These are phyloP conservation scores for Brassica balearica DNA, from an alignment of 441 rosid genomes.

Conservation along the genomic window DNA sequence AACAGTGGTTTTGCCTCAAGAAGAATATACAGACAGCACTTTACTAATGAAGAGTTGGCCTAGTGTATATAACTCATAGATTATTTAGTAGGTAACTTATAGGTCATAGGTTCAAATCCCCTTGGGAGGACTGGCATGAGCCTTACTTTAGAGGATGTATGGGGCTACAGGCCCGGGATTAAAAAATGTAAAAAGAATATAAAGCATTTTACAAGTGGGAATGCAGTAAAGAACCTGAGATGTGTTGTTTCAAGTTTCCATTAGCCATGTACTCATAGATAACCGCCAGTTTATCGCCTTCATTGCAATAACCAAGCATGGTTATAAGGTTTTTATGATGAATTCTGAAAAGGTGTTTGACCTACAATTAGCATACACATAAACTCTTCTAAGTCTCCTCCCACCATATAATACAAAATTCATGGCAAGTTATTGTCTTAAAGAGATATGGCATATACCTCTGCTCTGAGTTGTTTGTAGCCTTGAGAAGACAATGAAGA, in stretches of 20 bases:
- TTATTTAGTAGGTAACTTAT: not conserved
- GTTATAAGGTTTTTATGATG: conserved; percentile 52
- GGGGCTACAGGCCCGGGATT: too few relatives aligned
- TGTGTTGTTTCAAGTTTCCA: conserved; percentile 48
- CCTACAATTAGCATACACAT: conserved; percentile 42
- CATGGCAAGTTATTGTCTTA: not conserved
- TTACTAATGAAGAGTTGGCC: not conserved
- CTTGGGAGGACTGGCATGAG: not conserved
- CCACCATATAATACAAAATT: not conserved
- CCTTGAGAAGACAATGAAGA: conserved; percentile 51
- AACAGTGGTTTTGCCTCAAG: conserved; percentile 10
- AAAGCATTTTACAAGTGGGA: not conserved
- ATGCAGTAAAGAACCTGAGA: conserved; percentile 41
- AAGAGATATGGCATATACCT: conserved; percentile 34
- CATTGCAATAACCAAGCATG: conserved; percentile 57
- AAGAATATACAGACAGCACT: not conserved
- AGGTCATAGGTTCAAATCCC: not conserved
- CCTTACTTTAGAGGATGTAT: not conserved
- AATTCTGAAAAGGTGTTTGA: conserved; percentile 51
- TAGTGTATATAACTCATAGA: not conserved
- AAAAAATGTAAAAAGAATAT: not conserved
- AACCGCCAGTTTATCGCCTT: conserved; percentile 48
- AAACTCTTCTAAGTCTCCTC: conserved; percentile 18
- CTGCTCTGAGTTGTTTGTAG: conserved; percentile 49
- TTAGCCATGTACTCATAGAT: conserved; percentile 57